Conservation (phyloP, 495 filamentous ascomycete genomes). For the Parathielavia hyrcaniae region DNA sequence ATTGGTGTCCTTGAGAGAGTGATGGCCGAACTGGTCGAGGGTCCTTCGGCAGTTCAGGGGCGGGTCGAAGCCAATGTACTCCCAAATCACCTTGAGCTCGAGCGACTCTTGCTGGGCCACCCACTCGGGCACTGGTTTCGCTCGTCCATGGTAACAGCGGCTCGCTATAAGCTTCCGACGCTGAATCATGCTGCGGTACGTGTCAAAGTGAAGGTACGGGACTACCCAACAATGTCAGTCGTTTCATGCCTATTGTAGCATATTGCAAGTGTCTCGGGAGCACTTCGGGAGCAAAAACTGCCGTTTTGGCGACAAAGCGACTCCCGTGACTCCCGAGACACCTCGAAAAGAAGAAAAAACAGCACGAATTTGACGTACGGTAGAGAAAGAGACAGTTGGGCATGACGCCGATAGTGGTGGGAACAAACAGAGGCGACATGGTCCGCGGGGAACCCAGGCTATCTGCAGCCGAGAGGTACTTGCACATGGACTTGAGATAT, state of each 20-base stretch:
- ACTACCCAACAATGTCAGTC: no score
- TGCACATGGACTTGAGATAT: conserved; percentile 42
- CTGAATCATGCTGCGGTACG: conserved; percentile 53
- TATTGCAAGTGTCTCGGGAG: no score
- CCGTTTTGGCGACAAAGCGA: no score
- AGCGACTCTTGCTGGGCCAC: conserved; percentile 49
- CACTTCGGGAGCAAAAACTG: no score
- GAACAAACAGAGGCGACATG: conserved; percentile 23
- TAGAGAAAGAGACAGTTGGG: conserved; percentile 42
- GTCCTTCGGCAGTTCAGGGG: conserved; percentile 60
- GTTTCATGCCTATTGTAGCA: no score
- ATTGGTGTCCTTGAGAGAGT: conserved; percentile 54
- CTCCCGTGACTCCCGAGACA: no score
- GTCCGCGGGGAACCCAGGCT: conserved; percentile 26
- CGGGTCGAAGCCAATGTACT: conserved; percentile 57
- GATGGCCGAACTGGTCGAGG: conserved; percentile 62
- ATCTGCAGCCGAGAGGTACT: conserved; percentile 42
- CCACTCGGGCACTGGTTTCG: conserved; percentile 50
- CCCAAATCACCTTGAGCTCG: conserved; percentile 58
- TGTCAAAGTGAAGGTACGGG: conserved; percentile 61
- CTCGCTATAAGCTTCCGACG: conserved; percentile 54
- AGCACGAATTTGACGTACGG: no score
- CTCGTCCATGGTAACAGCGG: conserved; percentile 50
- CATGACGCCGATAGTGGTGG: conserved; percentile 34
- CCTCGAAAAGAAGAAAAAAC: no score